These are phyloP conservation scores for Aspergillus sp. DNA, from an alignment of 2,329 filamentous ascomycete genomes.

Conservation along the genomic window DNA sequence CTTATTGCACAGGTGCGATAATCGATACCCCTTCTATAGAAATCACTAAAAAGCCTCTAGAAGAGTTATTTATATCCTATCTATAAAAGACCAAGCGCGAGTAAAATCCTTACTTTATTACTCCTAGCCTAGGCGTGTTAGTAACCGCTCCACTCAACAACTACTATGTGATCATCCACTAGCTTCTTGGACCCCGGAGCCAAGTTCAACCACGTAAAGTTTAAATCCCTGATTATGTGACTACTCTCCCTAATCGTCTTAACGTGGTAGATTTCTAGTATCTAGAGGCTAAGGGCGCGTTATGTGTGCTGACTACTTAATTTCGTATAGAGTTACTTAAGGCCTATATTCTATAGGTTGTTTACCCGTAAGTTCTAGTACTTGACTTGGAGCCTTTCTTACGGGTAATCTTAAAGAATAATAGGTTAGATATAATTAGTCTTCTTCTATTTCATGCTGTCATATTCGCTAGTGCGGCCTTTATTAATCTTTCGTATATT, in stretches of 20 bases:
- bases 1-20: neutral
- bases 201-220: neutral
- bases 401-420: neutral
- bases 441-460: conserved; percentile 19
- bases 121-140: neutral
- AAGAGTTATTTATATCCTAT: conserved; percentile 8
- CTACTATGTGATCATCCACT: conserved; percentile 12
- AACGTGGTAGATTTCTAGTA: conserved; percentile 9
- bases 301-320: conserved; percentile 4
- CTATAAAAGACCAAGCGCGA: conserved; percentile 3
- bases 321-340: conserved; percentile 13
- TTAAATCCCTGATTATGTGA: conserved; percentile 11
- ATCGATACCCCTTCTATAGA: neutral
- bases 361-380: conserved; percentile 15
- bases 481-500: conserved; percentile 14
- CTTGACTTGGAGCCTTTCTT: conserved; percentile 13
- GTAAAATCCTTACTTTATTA: neutral
- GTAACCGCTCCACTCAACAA: conserved; percentile 13
- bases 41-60: neutral
- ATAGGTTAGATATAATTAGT: conserved; percentile 2
- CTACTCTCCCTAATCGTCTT: neutral
- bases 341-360: conserved; percentile 11
- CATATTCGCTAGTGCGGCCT: conserved; percentile 14
- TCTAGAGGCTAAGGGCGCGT: conserved; percentile 6
- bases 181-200: conserved; percentile 10